Evolutionary conservation across 441 rosid species (phyloP).

Genomic region (Aleurites moluccanus): DNA sequence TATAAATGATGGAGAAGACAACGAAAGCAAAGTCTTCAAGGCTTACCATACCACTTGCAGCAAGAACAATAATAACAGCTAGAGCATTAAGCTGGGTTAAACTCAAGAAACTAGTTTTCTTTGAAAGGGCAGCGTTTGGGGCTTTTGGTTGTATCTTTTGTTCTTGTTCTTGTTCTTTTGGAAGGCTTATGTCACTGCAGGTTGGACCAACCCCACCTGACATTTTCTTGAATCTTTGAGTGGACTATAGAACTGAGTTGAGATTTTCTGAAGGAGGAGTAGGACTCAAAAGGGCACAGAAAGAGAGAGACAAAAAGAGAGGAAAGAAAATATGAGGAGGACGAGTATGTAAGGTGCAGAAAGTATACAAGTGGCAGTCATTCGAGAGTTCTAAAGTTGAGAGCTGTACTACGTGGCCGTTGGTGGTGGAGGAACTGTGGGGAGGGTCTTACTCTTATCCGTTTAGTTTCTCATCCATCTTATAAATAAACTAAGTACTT

Average conservation of each 20-base stretch:
- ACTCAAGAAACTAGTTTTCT: conserved; percentile 34
- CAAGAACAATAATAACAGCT: conserved; percentile 49
- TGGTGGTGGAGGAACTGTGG: too few species aligned
- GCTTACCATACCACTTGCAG: conserved; percentile 70
- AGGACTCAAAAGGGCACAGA: neutral
- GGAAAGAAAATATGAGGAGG: neutral
- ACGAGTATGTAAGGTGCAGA: conserved; percentile 5
- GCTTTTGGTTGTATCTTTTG: conserved; percentile 22
- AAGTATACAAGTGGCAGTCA: conserved; percentile 25
- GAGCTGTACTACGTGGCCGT: conserved; percentile 19
- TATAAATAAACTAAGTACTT: too few species aligned
- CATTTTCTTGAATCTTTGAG: conserved; percentile 33
- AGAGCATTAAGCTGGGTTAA: conserved; percentile 65
- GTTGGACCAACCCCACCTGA: conserved; percentile 84
- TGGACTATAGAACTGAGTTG: too few species aligned
- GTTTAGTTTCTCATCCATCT: too few species aligned
- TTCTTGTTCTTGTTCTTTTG: conserved; percentile 41
- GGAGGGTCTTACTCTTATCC: too few species aligned
- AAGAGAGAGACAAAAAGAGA: neutral
- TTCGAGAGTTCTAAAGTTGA: conserved; percentile 13
- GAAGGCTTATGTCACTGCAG: conserved; percentile 46
- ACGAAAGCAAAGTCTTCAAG: conserved; percentile 57
- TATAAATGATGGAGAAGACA: conserved; percentile 52
- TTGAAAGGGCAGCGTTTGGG: conserved; percentile 15
- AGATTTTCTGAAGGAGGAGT: too few species aligned